These are phyloP conservation scores for Amylostereum areolatum DNA, from an alignment of 1,284 basidiomycete genomes.

Conservation along the genomic window DNA sequence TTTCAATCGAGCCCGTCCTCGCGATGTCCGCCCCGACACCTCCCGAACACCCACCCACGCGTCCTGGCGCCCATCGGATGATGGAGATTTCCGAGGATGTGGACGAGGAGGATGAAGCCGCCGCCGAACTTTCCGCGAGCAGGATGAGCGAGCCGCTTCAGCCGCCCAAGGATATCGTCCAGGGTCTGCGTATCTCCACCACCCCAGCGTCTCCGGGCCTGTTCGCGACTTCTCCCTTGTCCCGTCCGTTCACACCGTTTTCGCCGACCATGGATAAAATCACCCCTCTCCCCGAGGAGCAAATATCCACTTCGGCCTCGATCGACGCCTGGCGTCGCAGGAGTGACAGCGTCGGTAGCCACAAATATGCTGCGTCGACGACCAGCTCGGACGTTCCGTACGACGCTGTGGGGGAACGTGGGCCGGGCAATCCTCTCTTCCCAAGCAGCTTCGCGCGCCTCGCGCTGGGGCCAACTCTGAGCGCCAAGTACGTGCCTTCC, in stretches of 20 bases:
- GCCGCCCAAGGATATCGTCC: conserved; percentile 27
- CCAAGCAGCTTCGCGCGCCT: conserved; percentile 19
- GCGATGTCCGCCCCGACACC: conserved; percentile 9
- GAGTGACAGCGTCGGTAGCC: conserved; percentile 3
- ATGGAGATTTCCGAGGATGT: conserved; percentile 16
- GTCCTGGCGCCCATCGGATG: conserved; percentile 13
- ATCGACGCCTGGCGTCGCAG: background rate
- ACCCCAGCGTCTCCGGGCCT: conserved; percentile 20
- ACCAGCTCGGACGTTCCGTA: conserved; percentile 20
- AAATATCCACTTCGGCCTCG: background rate
- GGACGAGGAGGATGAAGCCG: conserved; percentile 13
- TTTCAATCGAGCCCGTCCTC: conserved; percentile 26
- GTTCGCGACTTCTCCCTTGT: conserved; percentile 3
- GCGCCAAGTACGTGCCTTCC: background rate
- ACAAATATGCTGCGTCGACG: conserved; percentile 7
- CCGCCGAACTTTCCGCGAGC: conserved; percentile 5
- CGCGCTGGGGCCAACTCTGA: conserved; percentile 6
- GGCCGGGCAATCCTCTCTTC: conserved; percentile 60
- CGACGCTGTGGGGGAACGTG: conserved; percentile 43
- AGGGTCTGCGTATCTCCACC: conserved; percentile 57
- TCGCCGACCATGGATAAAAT: conserved; percentile 15
- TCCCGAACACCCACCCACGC: conserved; percentile 13
- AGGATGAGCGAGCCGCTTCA: too few species aligned
- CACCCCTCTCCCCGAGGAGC: conserved; percentile 4
- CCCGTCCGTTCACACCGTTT: conserved; percentile 5